phyloP scores from a whole-genome alignment of 805 yeast species.

The Jamesozyma hellenica region DNA sequence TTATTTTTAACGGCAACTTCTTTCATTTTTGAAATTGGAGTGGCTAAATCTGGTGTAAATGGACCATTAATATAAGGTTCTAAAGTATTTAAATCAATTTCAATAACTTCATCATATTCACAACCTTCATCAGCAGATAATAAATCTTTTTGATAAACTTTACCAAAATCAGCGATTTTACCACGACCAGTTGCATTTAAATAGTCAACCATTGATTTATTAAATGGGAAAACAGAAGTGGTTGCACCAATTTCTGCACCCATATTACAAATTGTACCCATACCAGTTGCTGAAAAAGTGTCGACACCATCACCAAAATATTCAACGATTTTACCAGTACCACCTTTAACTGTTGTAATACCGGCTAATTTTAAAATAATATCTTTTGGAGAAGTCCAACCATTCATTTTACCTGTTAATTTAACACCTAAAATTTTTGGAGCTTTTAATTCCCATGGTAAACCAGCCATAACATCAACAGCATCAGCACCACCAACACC shows the following conservation, averaged over 20 bases:
- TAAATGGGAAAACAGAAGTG: slow-evolving; percentile 95
- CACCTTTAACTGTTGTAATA: slow-evolving; percentile 91
- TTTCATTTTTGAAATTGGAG: slow-evolving; percentile 82
- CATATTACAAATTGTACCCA: slow-evolving; percentile 99
- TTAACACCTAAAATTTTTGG: slow-evolving; percentile 93
- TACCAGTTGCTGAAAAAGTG: slow-evolving; percentile 91
- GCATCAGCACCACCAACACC: slow-evolving; percentile 99
- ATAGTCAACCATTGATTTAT: slow-evolving; percentile 79
- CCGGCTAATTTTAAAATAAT: slow-evolving; percentile 90
- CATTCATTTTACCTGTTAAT: slow-evolving; percentile 81
- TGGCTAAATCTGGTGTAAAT: slow-evolving; percentile 94
- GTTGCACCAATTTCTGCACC: slow-evolving; percentile 99
- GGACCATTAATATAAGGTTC: slow-evolving; percentile 98
- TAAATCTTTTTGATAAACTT: slow-evolving; percentile 53
- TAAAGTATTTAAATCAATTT: slow-evolving; percentile 76
- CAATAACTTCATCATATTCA: slow-evolving; percentile 87
- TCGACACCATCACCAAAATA: slow-evolving; percentile 93
- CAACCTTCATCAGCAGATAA: slow-evolving; percentile 86
- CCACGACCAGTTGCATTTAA: slow-evolving; percentile 79
- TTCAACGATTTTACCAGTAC: slow-evolving; percentile 94
- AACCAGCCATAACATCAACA: slow-evolving; percentile 88
- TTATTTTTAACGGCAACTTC: slow-evolving; percentile 72
- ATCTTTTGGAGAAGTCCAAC: slow-evolving; percentile 97
- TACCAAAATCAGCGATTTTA: slow-evolving; percentile 74
- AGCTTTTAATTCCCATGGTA: slow-evolving; percentile 96